Conservation (phyloP, 768 basidiomycete genomes). For the Vararia minispora region DNA sequence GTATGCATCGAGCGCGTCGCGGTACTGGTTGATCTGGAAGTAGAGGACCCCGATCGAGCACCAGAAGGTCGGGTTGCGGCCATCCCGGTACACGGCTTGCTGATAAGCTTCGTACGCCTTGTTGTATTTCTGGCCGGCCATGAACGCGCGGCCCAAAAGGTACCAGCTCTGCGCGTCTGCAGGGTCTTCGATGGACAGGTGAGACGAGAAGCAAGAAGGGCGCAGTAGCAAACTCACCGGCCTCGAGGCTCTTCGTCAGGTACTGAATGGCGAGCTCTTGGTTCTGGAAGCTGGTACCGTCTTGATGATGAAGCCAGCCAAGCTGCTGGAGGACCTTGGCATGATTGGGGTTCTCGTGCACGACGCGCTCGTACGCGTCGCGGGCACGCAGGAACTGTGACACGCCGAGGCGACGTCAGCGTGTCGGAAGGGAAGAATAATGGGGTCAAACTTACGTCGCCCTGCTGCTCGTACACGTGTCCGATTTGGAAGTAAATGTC, state of each 20-base stretch:
- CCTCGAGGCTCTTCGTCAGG: slow-evolving; percentile 90
- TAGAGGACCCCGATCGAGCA: slow-evolving; percentile 98
- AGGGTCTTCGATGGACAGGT: slow-evolving; percentile 45
- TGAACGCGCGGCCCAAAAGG: slow-evolving; percentile 93
- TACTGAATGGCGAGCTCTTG: slow-evolving; percentile 91
- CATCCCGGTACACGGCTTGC: slow-evolving; percentile 97
- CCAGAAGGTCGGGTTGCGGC: slow-evolving; percentile 99
- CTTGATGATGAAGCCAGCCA: slow-evolving; percentile 96
- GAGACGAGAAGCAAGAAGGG: slow-evolving; percentile 1
- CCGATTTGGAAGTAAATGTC: slow-evolving; percentile 99
- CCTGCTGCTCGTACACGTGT: slow-evolving; percentile 95
- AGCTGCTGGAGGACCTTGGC: slow-evolving; percentile 97
- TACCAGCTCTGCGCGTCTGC: slow-evolving; percentile 99
- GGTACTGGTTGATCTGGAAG: slow-evolving; percentile 99
- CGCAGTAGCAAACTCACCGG: slow-evolving; percentile 44
- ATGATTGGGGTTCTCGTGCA: slow-evolving; percentile 85
- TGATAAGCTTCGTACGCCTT: slow-evolving; percentile 99
- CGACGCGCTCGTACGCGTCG: slow-evolving; percentile 93
- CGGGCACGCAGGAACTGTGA: slow-evolving; percentile 80
- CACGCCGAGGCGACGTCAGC: slow-evolving; percentile 42
- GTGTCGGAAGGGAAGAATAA: slow-evolving; percentile 2
- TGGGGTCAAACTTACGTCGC: slow-evolving; percentile 56
- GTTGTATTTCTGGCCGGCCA: slow-evolving; percentile 98
- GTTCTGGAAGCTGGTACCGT: slow-evolving; percentile 89
- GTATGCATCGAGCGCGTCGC: slow-evolving; percentile 97